Evolutionary conservation across 768 basidiomycete genomes (phyloP), one percentile per base, ranked within the genome.

Genomic region (Xerocomus spinulosus): DNA sequence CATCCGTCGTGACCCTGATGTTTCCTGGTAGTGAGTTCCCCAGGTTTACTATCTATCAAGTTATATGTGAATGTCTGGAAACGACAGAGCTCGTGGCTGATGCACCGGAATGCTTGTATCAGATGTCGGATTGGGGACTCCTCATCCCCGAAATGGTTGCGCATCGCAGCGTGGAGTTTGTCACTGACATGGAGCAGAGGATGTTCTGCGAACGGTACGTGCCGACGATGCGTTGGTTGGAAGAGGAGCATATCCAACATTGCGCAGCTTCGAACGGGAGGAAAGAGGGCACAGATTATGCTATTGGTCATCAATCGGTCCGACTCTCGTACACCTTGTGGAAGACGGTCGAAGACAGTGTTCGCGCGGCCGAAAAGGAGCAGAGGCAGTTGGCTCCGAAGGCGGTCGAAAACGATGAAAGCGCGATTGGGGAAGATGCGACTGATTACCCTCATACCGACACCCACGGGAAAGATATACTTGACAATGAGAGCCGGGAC

Each of bases 181-280:
- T 86, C 6, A 78, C 79, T 3, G 83, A 87, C 59, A 77, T 77
- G 52, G 80, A 78, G 14, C 68, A 78, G 14, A 61, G 57, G 0
- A 77, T 72, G 30, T 94, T 95, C 63, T 85, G 85, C 57, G 78
- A 82, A 32, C 80, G 88, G 1, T 91, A 90, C 56, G 84, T 89
- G 1, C 81, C 85, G 2, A 83, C 80, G 3, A 85, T 86, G 81
- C 77, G 78, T 3, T 87, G 87, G 7, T 77, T 78, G 3, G 75
- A 77, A 8, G 64, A 68, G 18, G 83, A 91, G 55, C 70, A 85
- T 45, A 80, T 93, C 29, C 73, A 76, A 9, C 86, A 89, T 52
- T 92, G 87, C 57, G 84, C 82, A 0, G 67, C 81, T 25, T 77
- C 81, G 9, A 82, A 88, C 49, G 85, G 88, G 13, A 92, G 90